A percentile compares a stretch with the other conserved stretches of the same genome.
Evolutionary conservation across 805 yeast species (phyloP).

Genomic region (Lipomyces mesembrius): DNA sequence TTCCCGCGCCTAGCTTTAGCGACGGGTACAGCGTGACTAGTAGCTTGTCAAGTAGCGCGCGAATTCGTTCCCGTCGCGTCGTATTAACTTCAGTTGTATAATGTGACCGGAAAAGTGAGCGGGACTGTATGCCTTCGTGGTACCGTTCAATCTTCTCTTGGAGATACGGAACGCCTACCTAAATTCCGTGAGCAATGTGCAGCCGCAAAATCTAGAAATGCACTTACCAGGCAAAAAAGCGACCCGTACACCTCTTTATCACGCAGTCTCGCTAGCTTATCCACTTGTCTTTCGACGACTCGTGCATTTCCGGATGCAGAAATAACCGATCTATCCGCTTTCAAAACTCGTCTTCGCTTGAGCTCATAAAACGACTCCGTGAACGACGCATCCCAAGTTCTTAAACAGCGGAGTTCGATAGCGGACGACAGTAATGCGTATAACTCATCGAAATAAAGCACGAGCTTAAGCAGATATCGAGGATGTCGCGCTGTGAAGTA

Average conservation of each 20-base stretch:
- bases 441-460: constrained; percentile 78
- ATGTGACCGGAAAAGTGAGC: constrained; percentile 57
- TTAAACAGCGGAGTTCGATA: constrained; percentile 72
- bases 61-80: constrained; percentile 41
- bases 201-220: background rate
- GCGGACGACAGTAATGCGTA: constrained; percentile 62
- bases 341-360: constrained; percentile 57
- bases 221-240: constrained; percentile 46
- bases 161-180: constrained; percentile 68
- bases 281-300: constrained; percentile 40
- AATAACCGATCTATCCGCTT: constrained; percentile 41
- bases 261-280: constrained; percentile 56
- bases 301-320: constrained; percentile 40
- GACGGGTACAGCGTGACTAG: constrained; percentile 69
- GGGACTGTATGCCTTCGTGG: constrained; percentile 67
- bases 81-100: constrained; percentile 21
- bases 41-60: constrained; percentile 39
- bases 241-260: constrained; percentile 58
- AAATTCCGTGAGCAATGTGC: constrained; percentile 38
- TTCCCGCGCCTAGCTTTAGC: constrained; percentile 53
- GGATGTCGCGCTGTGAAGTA: constrained; percentile 84
- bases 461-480: constrained; percentile 60
- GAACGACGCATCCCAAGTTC: constrained; percentile 79
- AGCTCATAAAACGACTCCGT: constrained; percentile 93
- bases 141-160: constrained; percentile 67